These are phyloP conservation scores for Ogataea naganishii DNA, from an alignment of 805 yeast species.

Conservation along the genomic window DNA sequence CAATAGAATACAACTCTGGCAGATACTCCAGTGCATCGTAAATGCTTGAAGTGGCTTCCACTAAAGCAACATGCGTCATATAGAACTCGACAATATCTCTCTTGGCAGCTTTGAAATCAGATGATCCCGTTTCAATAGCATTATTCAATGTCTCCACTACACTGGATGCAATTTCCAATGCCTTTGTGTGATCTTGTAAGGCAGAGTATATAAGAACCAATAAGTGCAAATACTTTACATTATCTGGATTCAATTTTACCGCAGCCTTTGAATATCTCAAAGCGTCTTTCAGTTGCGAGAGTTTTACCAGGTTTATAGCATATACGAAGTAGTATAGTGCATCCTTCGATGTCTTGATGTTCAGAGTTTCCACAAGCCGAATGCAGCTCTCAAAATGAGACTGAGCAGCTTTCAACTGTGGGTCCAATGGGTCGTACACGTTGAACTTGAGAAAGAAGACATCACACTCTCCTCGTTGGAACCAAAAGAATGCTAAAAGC, in stretches of 20 bases:
- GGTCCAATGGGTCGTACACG: too few relatives aligned
- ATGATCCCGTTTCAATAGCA: slow-evolving; percentile 16
- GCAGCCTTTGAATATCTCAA: slow-evolving; percentile 36
- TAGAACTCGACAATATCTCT: slow-evolving; percentile 59
- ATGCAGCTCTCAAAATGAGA: too few relatives aligned
- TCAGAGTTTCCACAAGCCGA: too few relatives aligned
- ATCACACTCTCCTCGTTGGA: too few relatives aligned
- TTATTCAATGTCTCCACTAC: slow-evolving; percentile 40
- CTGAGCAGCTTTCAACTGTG: too few relatives aligned
- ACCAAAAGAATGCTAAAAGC: too few relatives aligned
- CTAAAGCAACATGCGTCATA: slow-evolving; percentile 64
- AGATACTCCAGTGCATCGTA: slow-evolving; percentile 52
- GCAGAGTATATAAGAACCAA: slow-evolving; percentile 56
- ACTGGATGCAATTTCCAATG: slow-evolving; percentile 40
- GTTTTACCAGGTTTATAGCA: slow-evolving; percentile 38
- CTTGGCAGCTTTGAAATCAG: too few relatives aligned
- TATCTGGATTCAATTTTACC: slow-evolving; percentile 42
- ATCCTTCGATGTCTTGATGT: too few relatives aligned
- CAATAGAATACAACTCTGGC: slow-evolving; percentile 58
- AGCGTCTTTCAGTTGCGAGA: slow-evolving; percentile 33
- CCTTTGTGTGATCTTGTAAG: slow-evolving; percentile 36
- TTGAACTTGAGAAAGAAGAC: too few relatives aligned
- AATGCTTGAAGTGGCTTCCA: slow-evolving; percentile 52
- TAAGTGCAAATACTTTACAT: slow-evolving; percentile 59
- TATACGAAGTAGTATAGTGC: slow-evolving; percentile 36